Evolutionary conservation across 257 asterid species (phyloP), one percentile per base, ranked within the genome.

Genomic region (Plantago ovata): DNA sequence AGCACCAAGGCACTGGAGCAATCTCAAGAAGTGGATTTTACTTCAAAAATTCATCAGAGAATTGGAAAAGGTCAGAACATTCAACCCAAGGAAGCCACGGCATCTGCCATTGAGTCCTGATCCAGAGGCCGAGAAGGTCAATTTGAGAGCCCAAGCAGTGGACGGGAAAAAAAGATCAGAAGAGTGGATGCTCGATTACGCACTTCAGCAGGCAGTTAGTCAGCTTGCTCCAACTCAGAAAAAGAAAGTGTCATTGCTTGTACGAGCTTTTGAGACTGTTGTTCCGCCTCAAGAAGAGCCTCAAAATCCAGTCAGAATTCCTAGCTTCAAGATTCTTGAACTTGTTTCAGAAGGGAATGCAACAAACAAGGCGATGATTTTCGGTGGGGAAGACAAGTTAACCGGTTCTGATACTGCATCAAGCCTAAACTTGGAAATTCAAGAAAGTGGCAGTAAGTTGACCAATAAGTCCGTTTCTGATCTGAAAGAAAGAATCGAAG

Each of bases 161-260:
- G 96, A 81, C 10, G 92, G 66, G 68, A 86, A 75, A 82, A 93
- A 79, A 62, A 84, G 38, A 23, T 62, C 80, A 21, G 96, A 93
- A 49, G 94, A 89, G 42, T 93, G 99, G 99, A 93, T 93, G 99
- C 94, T 93, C 61, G 99, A 93, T 62, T 90, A 84, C 13, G 97
- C 99, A 13, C 86, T 93, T 75, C 94, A 82, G 64, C 97, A 82
- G 70, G 99, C 92, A 13, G 85, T 93, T 60, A 52, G 78, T 58
- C 81, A 89, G 75, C 95, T 93, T n/a, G 94, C 87, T 59, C 99
- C 99, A 1, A 84, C 87, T 67, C 95, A 93, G 76, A 90, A 85
- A 74, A 77, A 65, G 44, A 93, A 86, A 68, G 99, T 93, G 44
- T 69, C 86, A 3, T 71, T 93, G 70, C 94, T 93, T 38, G 95